Base-by-base conservation (phyloP, 306 rosid species). In the Elaeagnus macrophylla region DNA sequence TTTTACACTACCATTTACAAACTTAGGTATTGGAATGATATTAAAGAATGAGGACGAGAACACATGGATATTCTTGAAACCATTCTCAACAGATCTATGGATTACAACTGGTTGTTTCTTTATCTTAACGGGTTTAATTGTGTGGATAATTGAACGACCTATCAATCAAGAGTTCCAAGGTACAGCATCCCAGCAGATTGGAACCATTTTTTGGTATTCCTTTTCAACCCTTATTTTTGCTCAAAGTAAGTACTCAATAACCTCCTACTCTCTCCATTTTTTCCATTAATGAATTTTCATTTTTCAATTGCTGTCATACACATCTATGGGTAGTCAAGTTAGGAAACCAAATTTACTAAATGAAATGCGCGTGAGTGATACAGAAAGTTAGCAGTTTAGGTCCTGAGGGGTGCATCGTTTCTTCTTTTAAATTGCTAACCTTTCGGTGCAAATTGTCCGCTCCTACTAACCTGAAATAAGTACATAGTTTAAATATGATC, bases 41-140 rank as follows among this genome's bases (percentile, higher is more conserved):
- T 59, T 44, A 12, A 10, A 12, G 17, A 38, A 51, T 7, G 51
- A 35, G 6, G n/a, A 41, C 3, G 25, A 35, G n/a, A 37, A 44
- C 46, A 57, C 38, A 40, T 59, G 72, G 72, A 7, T 67, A 10
- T 58, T 67, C 65, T 41, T 67, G 40, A 37, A 8, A 25, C 63
- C 70, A 19, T 36, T 56, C n/a, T 48, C 63, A n/a, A 7, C 50
- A 5, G 32, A 48, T 12, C 62, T 65, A 3, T 65, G 63, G 70
- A 14, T 39, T 10, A 25, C 70, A 38, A 48, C 17, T 18, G 70
- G 32, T 19, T 40, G 25, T 61, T 61, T 58, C 11, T 58, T 61
- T n/a, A 25, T 61, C 40, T 35, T 51, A 0, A 61, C 57, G 8
- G 57, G 66, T 50, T 2, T 61, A 2, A 9, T 61, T n/a, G 57